These are phyloP conservation scores for Plasmodium ovale DNA, from an alignment of 169 alveolate genomes.

Conservation along the genomic window DNA sequence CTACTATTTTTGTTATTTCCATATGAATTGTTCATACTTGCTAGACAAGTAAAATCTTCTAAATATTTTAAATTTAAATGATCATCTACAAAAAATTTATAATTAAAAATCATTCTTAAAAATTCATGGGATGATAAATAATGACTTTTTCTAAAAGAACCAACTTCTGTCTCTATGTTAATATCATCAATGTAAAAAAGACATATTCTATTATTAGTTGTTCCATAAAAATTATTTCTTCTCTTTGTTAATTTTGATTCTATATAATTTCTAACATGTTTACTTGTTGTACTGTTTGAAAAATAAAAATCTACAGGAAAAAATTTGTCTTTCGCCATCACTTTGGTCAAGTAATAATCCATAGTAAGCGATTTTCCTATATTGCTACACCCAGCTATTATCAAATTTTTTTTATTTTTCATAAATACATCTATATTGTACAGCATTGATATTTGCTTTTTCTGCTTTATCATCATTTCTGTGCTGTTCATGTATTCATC, in stretches of 20 bases:
- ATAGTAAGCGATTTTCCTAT: slow-evolving; percentile 66
- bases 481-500: slow-evolving; percentile 50
- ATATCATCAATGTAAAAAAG: slow-evolving; percentile 64
- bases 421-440: slow-evolving; percentile 60
- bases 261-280: slow-evolving; percentile 69
- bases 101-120: slow-evolving; percentile 56
- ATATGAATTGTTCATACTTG: slow-evolving; percentile 69
- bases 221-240: slow-evolving; percentile 64
- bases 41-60: slow-evolving; percentile 64
- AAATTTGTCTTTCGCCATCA: slow-evolving; percentile 54
- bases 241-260: slow-evolving; percentile 58
- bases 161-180: slow-evolving; percentile 58
- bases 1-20: slow-evolving; percentile 14
- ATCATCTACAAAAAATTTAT: slow-evolving; percentile 58
- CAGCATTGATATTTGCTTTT: slow-evolving; percentile 57
- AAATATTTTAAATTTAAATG: slow-evolving; percentile 33
- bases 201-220: slow-evolving; percentile 61
- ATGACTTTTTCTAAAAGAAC: slow-evolving; percentile 22
- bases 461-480: slow-evolving; percentile 57
- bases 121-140: slow-evolving; percentile 67
- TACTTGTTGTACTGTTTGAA: slow-evolving; percentile 63
- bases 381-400: slow-evolving; percentile 62
- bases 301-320: slow-evolving; percentile 63
- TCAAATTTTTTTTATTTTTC: slow-evolving; percentile 61
- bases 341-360: slow-evolving; percentile 53